Evolutionary conservation across 2,329 filamentous ascomycete genomes (phyloP).

Genomic region (Fusarium protoensiforme): DNA sequence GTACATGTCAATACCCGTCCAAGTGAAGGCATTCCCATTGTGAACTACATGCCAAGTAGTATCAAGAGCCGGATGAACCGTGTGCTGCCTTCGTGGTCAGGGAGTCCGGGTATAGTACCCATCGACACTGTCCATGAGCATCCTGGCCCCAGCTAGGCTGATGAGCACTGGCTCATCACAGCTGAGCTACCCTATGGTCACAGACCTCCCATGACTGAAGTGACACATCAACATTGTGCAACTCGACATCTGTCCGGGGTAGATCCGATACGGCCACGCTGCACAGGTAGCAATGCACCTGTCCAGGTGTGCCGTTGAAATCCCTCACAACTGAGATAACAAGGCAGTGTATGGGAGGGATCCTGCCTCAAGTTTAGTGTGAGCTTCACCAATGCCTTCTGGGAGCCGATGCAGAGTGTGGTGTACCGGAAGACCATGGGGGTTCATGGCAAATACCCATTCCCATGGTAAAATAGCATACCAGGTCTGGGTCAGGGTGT

Average conservation of each 20-base stretch:
- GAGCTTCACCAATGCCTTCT: background rate
- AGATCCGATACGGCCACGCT: background rate
- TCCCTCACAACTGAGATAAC: background rate
- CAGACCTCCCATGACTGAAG: background rate
- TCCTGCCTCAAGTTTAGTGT: background rate
- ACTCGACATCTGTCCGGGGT: background rate
- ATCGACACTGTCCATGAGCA: background rate
- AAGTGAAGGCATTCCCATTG: conserved; percentile 28
- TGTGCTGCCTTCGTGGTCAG: background rate
- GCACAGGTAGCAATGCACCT: background rate
- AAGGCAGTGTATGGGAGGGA: background rate
- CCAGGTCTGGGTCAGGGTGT: background rate
- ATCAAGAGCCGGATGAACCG: background rate
- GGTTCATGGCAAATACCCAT: background rate
- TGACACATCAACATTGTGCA: background rate
- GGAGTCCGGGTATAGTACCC: background rate
- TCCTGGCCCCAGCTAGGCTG: background rate
- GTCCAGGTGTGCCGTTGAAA: background rate
- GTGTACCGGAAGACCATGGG: background rate
- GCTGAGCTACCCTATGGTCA: background rate
- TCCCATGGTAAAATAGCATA: background rate
- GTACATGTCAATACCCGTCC: no score
- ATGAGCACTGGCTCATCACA: background rate
- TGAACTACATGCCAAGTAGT: background rate
- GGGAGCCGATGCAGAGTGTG: background rate